A percentile compares a stretch with the other conserved stretches of the same genome.
Evolutionary conservation across 495 filamentous ascomycete species (phyloP).

Genomic region (Lophium mytilinum): DNA sequence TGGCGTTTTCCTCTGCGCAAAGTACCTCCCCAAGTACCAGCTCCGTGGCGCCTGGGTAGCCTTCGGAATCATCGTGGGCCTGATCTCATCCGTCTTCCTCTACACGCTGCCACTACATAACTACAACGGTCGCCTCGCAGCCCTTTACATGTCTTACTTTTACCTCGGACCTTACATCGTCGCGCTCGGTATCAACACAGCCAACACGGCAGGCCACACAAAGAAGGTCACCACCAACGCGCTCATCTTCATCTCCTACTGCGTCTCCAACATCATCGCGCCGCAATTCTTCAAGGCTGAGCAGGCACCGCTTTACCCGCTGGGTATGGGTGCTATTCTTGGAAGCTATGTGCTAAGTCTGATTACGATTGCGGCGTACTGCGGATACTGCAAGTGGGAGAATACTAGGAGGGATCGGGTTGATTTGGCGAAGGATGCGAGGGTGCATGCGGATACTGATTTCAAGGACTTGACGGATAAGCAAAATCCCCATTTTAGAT

Average conservation of each 20-base stretch:
- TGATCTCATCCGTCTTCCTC: conserved; percentile 20
- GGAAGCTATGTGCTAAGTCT: conserved; percentile 49
- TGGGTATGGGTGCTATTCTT: conserved; percentile 58
- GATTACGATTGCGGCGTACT: conserved; percentile 43
- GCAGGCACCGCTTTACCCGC: conserved; percentile 47
- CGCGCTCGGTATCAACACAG: conserved; percentile 50
- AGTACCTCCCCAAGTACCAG: conserved; percentile 13
- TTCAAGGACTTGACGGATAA: conserved; percentile 55
- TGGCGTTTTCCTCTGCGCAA: conserved; percentile 21
- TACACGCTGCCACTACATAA: conserved; percentile 21
- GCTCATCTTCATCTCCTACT: conserved; percentile 43
- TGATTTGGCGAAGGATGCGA: conserved; percentile 40
- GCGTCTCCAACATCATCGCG: conserved; percentile 21
- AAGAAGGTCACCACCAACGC: conserved; percentile 58
- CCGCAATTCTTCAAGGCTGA: conserved; percentile 55
- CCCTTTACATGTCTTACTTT: conserved; percentile 39
- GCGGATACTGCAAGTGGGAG: conserved; percentile 42
- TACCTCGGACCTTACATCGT: conserved; percentile 54
- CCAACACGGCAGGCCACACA: conserved; percentile 52
- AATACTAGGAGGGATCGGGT: conserved; percentile 48
- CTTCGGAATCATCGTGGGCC: conserved; percentile 24
- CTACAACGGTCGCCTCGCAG: conserved; percentile 19
- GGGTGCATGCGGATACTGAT: conserved; percentile 48
- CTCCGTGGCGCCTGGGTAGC: conserved; percentile 25
- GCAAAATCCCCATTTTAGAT: conserved; percentile 47